These are phyloP conservation scores for Erodium texanum DNA, from an alignment of 441 rosid species.

Conservation along the genomic window DNA sequence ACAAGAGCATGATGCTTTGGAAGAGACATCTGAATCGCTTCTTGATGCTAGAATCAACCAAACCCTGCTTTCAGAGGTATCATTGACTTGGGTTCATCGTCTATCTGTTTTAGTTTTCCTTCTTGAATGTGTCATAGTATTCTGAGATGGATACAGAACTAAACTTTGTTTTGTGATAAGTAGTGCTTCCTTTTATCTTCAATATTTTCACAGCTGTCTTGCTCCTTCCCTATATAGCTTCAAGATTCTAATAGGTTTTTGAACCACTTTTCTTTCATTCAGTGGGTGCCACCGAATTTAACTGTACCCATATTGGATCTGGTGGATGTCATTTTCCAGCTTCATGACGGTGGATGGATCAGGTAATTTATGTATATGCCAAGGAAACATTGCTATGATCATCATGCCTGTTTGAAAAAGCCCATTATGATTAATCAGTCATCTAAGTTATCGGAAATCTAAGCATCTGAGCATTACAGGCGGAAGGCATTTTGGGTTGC, in stretches of 20 bases:
- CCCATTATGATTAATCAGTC: slow-evolving; percentile 8
- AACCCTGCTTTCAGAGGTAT: slow-evolving; percentile 71
- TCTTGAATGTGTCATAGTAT: background rate
- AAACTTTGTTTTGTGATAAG: background rate
- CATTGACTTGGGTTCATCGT: background rate
- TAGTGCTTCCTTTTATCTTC: background rate
- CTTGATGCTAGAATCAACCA: slow-evolving; percentile 39
- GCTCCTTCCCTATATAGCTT: slow-evolving; percentile 6
- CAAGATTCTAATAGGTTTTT: slow-evolving; percentile 6
- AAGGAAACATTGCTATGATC: slow-evolving; percentile 7
- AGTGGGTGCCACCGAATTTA: slow-evolving; percentile 99
- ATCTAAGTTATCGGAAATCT: slow-evolving; percentile 8
- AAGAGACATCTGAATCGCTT: slow-evolving; percentile 33
- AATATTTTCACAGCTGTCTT: background rate
- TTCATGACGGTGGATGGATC: slow-evolving; percentile 99
- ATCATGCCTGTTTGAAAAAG: background rate
- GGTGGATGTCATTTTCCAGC: slow-evolving; percentile 90
- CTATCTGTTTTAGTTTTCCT: background rate
- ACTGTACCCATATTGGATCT: slow-evolving; percentile 75
- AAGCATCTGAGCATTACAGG: slow-evolving; percentile 34
- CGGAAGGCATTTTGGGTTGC: slow-evolving; percentile 98
- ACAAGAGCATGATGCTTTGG: slow-evolving; percentile 33
- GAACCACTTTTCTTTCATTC: slow-evolving; percentile 24
- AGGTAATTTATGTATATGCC: slow-evolving; percentile 38
- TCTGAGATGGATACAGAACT: background rate